These are phyloP conservation scores for Monotropa hypopitys DNA, from an alignment of 179 eudicot species.

Conservation along the genomic window DNA sequence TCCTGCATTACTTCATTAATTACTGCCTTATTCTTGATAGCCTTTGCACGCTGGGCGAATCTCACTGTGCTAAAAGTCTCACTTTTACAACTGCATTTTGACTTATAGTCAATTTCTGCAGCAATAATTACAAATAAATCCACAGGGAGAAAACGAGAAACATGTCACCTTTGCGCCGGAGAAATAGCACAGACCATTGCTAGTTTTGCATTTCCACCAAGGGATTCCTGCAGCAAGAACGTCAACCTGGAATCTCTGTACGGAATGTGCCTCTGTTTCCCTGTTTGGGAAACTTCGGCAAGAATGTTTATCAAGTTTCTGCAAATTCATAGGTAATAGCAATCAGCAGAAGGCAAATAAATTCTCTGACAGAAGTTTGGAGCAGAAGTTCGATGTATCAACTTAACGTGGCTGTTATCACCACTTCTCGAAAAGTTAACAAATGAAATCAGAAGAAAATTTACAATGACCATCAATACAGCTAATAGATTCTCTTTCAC, in stretches of 20 bases:
- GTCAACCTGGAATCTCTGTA: constrained; percentile 95
- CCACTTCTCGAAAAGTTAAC: background rate
- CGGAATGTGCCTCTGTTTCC: constrained; percentile 91
- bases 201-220: constrained; percentile 95
- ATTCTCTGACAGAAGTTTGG: background rate
- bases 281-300: constrained; percentile 94
- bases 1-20: constrained; percentile 89
- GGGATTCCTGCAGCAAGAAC: constrained; percentile 92
- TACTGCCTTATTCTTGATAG: constrained; percentile 89
- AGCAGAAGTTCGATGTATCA: background rate
- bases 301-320: constrained; percentile 93
- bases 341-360: constrained; percentile 7
- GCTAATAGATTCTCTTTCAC: background rate
- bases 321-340: constrained; percentile 16
- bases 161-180: constrained; percentile 59
- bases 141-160: background rate
- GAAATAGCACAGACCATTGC: constrained; percentile 98
- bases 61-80: constrained; percentile 90
- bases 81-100: constrained; percentile 68
- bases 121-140: background rate
- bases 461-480: too few species aligned
- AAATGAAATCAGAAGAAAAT: background rate
- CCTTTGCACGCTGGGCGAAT: constrained; percentile 97
- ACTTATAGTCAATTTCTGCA: background rate
- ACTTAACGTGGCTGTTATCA: background rate